Evolutionary conservation across 257 asterid species (phyloP).

Genomic region (Solanum raphanifolium): DNA sequence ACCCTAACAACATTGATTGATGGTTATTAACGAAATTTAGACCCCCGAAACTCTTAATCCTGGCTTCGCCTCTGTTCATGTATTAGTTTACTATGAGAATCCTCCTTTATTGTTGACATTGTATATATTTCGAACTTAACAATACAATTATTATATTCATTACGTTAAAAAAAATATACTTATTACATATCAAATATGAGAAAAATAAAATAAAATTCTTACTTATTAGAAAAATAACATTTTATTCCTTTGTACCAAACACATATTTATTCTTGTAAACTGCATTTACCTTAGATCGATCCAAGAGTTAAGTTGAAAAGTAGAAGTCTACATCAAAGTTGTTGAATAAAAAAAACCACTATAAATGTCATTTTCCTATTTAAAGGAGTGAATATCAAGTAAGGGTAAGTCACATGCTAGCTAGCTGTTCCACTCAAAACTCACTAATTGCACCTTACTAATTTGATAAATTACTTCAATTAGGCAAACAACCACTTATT

Average conservation of each 20-base stretch:
- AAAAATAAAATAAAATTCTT: neutral
- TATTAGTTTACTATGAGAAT: no score
- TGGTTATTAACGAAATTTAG: no score
- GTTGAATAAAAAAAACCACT: neutral
- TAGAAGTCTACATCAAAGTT: neutral
- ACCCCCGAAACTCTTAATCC: no score
- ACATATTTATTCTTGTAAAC: neutral
- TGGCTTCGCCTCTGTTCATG: no score
- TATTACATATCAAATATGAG: no score
- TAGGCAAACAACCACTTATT: neutral
- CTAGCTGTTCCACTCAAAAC: neutral
- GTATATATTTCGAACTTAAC: no score
- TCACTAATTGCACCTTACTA: neutral
- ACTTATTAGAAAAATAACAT: neutral
- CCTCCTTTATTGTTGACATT: no score
- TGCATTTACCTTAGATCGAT: neutral
- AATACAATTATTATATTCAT: no score
- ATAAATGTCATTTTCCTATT: slow-evolving; percentile 2
- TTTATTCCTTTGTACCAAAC: neutral
- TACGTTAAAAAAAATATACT: no score
- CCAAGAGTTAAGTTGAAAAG: neutral
- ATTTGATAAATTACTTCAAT: neutral
- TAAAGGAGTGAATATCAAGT: neutral
- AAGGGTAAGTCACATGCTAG: neutral
- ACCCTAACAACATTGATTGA: no score